These are phyloP conservation scores for Talaromyces sp. DNA, from an alignment of 2,329 filamentous ascomycete genomes.

Conservation along the genomic window DNA sequence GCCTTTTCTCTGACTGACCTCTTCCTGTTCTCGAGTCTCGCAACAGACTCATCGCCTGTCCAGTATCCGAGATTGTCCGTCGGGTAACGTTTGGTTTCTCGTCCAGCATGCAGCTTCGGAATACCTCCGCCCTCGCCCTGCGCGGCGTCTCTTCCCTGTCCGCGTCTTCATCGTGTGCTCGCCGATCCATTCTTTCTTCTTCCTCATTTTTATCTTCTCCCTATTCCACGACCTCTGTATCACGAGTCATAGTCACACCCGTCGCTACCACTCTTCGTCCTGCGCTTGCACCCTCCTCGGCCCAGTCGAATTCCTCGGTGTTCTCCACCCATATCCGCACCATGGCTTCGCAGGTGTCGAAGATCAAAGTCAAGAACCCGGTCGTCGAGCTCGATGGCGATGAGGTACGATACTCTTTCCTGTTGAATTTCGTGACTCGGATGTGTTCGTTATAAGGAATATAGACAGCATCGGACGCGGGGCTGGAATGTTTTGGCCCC, in stretches of 20 bases:
- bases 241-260: not conserved
- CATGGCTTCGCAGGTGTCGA: constrained; percentile 55
- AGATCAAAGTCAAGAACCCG: constrained; percentile 99
- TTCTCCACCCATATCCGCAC: constrained; percentile 39
- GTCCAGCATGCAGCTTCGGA: constrained; percentile 13
- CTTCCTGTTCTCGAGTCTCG: not conserved
- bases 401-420: constrained; percentile 43
- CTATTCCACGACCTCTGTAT: constrained; percentile 28
- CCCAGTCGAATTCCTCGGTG: not conserved
- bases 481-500: constrained; percentile 17
- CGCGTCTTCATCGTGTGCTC: constrained; percentile 27
- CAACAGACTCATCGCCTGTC: not conserved
- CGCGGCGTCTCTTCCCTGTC: constrained; percentile 35
- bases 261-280: not conserved
- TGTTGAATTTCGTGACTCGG: not conserved
- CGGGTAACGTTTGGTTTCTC: not conserved
- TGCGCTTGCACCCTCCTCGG: not conserved
- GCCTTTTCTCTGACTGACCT: not conserved
- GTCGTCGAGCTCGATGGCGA: constrained; percentile 95
- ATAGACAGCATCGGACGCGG: constrained; percentile 14
- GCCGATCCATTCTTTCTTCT: constrained; percentile 24
- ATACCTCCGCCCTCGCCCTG: constrained; percentile 33
- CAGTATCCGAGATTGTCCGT: not conserved
- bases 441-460: constrained; percentile 8
- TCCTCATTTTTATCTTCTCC: constrained; percentile 11